Base-by-base conservation (phyloP, 192 early-diverging fungal genomes). In the Umbelopsis ramanniana region DNA sequence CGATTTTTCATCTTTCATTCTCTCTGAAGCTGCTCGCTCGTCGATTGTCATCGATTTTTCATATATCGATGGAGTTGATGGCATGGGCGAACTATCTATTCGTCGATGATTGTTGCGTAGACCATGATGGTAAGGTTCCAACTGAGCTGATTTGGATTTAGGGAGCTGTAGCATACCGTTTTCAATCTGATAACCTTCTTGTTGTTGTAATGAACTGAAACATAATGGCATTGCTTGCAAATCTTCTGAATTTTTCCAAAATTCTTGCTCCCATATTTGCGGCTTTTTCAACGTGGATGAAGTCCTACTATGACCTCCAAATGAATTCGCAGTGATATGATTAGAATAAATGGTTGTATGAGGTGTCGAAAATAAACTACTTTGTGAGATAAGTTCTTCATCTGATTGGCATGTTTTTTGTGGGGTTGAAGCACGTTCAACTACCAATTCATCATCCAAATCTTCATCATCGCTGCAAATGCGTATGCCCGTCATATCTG, bases 401-500 rank as follows among this genome's bases (percentile, higher is more conserved):
- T 63, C 10, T 29, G 14, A 29, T 14, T 1, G 17, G 6, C 33
- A 35, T 19, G 57, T 63, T n/a, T 7, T 63, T 63, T 63, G 57
- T 19, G 57, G 26, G 35, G 33, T 29, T 8, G 29, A 37, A 19
- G 15, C 11, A 29, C 33, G 26, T 19, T 63, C 33, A 12, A 35
- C 33, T 35, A 12, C 57, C 7, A 63, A 63, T 10, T 63, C n/a
- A 19, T 19, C 57, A 12, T 63, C 57, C 7, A 26, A n/a, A 37
- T 19, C 19, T 35, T 63, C 57, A n/a, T 63, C 33, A 63, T 37
- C 53, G 21, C 53, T 54, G 23, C 53, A 63, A 29, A 79, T 79
- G 8, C 46, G 57, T 43, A 79, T 79, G 0, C 77, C 77, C 14
- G 73, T 69, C 12, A 74, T 71, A 66, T 79, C 77, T 37, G 77